Evolutionary conservation across 2,329 filamentous ascomycete species (phyloP), one percentile per base, ranked within the genome.

Genomic region (Coleophoma cylindrospora): DNA sequence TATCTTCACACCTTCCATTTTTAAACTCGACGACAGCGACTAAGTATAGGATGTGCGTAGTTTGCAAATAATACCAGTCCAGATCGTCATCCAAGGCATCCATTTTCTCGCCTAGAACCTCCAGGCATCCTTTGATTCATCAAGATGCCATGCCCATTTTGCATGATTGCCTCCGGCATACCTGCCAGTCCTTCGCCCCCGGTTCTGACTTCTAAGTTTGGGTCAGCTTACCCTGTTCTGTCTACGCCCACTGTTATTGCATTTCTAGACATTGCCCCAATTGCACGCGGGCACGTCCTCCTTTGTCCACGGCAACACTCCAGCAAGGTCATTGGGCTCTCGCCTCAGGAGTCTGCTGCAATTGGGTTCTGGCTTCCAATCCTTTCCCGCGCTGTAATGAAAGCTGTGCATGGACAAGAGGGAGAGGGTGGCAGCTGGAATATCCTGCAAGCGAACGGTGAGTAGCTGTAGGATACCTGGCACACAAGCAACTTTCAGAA

Each of bases 241-340:
- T 88, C 87, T 1, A 92, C 88, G 0, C 81, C 81, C 1, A 68
- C 82, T 53, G 80, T 94, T 21, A 70, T 96, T 53, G 90, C 89
- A 43, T 96, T 96, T 69, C 77, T 96, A 60, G 91, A 96, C 70
- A 94, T 95, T 63, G 79, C 92, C 71, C 91, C 91, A 1, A 80
- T 96, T 47, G 86, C 87, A 0, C 74, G 74, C 1, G 91, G 90
- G 3, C 91, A 96, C 74, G 70, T 95, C 10, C 79, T 96, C 0
- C 76, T 96, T 36, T 87, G 85, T 52, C 86, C 90, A 7, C 80
- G 91, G 40, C 64, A 74, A 37, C 91, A 96, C 73, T 79, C 82
- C 46, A 77, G 82, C 49, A 94, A 90, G 65, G 74, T 95, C 34
- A 84, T 81, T 1, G 86, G 90, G 61, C 74, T 90, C 49, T 74